Evolutionary conservation across 78 protist genomes (phyloP).

Genomic region (slime mould (Dictyostelium discoideum)): DNA sequence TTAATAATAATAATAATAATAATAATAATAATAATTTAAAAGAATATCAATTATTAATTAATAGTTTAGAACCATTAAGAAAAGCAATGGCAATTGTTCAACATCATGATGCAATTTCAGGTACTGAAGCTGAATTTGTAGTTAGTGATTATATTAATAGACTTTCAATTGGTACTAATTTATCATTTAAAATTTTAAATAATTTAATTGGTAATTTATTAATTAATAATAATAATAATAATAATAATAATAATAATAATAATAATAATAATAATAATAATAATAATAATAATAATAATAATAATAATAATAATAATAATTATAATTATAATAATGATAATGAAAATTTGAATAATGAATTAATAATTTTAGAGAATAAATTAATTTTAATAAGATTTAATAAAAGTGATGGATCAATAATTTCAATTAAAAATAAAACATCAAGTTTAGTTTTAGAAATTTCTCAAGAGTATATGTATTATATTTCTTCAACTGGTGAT

Average conservation of each 20-base stretch:
- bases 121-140: neutral
- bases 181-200: neutral
- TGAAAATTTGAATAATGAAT: neutral
- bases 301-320: neutral
- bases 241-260: no score
- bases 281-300: no score
- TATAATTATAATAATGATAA: no score
- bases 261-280: no score
- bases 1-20: no score
- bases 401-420: slow-evolving; percentile 39
- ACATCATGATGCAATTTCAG: slow-evolving; percentile 48
- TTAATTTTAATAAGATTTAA: slow-evolving; percentile 25
- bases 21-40: no score
- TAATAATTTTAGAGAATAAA: slow-evolving; percentile 25
- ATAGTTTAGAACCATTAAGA: neutral
- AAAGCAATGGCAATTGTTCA: slow-evolving; percentile 14
- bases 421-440: slow-evolving; percentile 21
- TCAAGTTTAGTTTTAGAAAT: neutral
- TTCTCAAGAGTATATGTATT: slow-evolving; percentile 53
- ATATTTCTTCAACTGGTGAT: slow-evolving; percentile 52
- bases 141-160: neutral
- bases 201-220: neutral
- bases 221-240: no score
- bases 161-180: neutral
- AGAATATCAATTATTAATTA: neutral